phyloP scores from a whole-genome alignment of 495 filamentous ascomycete genomes.

The Trichoderma gamsii region DNA sequence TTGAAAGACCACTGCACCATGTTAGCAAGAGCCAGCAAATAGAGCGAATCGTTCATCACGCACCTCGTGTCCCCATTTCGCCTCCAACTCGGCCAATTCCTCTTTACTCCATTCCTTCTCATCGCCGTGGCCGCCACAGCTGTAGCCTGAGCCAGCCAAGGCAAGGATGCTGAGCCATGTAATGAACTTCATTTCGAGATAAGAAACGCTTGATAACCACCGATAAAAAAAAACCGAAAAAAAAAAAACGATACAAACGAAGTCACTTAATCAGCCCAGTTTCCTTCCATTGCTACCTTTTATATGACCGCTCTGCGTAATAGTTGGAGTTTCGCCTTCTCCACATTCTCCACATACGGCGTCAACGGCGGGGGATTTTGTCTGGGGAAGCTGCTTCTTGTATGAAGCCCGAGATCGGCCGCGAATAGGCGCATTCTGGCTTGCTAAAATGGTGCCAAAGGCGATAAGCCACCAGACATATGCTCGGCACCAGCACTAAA shows the following conservation, averaged over 20 bases:
- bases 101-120: slow-evolving; percentile 34
- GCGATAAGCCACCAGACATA: no score
- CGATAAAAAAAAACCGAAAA: not conserved
- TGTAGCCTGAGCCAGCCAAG: not conserved
- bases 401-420: not conserved
- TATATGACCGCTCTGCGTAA: not conserved
- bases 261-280: not conserved
- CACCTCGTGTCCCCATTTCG: slow-evolving; percentile 53
- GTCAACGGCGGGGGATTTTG: not conserved
- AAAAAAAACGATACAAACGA: not conserved
- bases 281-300: not conserved
- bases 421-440: not conserved
- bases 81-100: slow-evolving; percentile 42
- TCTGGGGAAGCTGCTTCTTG: not conserved
- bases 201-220: not conserved
- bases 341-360: not conserved
- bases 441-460: no score
- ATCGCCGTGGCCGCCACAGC: slow-evolving; percentile 21
- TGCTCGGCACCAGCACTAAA: no score
- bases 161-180: not conserved
- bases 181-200: not conserved
- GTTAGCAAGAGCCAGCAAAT: not conserved
- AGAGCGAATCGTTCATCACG: slow-evolving; percentile 11
- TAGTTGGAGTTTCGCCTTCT: not conserved
- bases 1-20: slow-evolving; percentile 61